These are phyloP conservation scores for Rutstroemia sp. DNA, from an alignment of 2,329 filamentous ascomycete species.

Conservation along the genomic window DNA sequence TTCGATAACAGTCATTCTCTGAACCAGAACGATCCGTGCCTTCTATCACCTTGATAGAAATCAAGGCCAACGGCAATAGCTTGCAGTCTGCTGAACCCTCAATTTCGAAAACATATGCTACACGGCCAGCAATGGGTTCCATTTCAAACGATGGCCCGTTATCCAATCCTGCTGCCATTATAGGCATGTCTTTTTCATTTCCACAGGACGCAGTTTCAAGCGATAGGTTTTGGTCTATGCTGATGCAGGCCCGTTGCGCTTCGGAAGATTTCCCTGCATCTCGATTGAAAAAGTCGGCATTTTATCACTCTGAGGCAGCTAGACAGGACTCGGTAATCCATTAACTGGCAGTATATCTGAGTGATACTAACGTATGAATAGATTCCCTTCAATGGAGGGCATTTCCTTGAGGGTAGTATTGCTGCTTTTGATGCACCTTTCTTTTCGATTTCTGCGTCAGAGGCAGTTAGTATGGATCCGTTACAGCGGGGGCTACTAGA, in stretches of 20 bases:
- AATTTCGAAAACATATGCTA: too few species aligned
- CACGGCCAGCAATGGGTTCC: not conserved
- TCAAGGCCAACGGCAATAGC: too few species aligned
- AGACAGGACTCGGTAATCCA: not conserved
- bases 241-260: too few species aligned
- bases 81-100: too few species aligned
- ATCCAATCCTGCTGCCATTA: slow-evolving; percentile 31
- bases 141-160: not conserved
- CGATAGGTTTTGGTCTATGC: too few species aligned
- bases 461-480: slow-evolving; percentile 33
- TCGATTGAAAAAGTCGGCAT: slow-evolving; percentile 41
- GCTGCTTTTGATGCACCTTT: slow-evolving; percentile 16
- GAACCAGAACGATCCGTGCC: too few species aligned
- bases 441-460: slow-evolving; percentile 12
- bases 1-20: too few species aligned
- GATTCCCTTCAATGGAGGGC: not conserved
- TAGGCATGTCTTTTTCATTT: slow-evolving; percentile 45
- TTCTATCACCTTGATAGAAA: too few species aligned
- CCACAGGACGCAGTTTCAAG: slow-evolving; percentile 39
- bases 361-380: not conserved
- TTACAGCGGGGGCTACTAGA: slow-evolving; percentile 38
- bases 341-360: not conserved
- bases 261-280: slow-evolving; percentile 18
- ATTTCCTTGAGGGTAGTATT: slow-evolving; percentile 8
- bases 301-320: slow-evolving; percentile 33